Conservation (phyloP, 2,329 filamentous ascomycete genomes). For the Colletotrichum tanaceti region DNA sequence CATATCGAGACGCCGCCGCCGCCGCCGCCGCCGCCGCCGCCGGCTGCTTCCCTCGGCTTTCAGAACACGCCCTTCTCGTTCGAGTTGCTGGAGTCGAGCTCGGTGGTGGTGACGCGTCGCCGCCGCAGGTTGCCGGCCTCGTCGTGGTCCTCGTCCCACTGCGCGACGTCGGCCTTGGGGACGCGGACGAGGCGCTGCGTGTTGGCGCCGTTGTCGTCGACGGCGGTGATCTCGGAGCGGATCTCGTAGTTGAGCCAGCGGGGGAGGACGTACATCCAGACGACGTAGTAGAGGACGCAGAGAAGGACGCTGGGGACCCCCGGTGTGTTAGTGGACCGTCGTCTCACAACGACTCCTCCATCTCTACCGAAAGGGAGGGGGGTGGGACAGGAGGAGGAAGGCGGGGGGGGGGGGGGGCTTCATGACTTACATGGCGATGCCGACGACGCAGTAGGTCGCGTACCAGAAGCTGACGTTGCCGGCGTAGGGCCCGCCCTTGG, state of each 20-base stretch:
- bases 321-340: slow-evolving; percentile 3
- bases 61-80: slow-evolving; percentile 23
- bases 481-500: slow-evolving; percentile 65
- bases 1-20: too few species aligned
- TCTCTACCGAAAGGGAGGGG: too few species aligned
- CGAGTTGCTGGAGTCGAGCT: slow-evolving; percentile 28
- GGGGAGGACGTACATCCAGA: slow-evolving; percentile 69
- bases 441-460: slow-evolving; percentile 73
- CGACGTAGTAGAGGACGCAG: slow-evolving; percentile 68
- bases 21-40: too few species aligned
- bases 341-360: background rate
- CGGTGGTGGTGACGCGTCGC: slow-evolving; percentile 25
- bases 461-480: slow-evolving; percentile 81
- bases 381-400: too few species aligned
- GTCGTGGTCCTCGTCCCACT: slow-evolving; percentile 72
- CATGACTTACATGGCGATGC: slow-evolving; percentile 70
- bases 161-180: slow-evolving; percentile 59
- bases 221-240: slow-evolving; percentile 63
- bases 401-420: background rate
- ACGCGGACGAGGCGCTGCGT: slow-evolving; percentile 65
- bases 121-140: slow-evolving; percentile 52
- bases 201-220: slow-evolving; percentile 57
- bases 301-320: slow-evolving; percentile 57
- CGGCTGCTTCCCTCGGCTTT: too few species aligned
- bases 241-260: slow-evolving; percentile 64